These are phyloP conservation scores for Pestalotiopsis sp. DNA, from an alignment of 2,329 filamentous ascomycete genomes.

Conservation along the genomic window DNA sequence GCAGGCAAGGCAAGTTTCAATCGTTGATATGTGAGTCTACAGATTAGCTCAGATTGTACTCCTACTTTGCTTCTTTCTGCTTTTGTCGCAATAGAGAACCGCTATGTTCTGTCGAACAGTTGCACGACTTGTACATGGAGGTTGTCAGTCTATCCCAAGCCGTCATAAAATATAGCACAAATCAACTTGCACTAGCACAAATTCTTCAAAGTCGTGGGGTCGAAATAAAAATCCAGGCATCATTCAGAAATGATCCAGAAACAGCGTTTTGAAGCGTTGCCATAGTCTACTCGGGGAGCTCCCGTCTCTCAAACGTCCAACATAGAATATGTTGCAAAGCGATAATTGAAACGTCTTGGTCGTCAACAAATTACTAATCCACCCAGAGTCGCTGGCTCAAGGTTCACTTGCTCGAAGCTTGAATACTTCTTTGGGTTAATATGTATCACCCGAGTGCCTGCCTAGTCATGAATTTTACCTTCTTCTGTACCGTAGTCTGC, in stretches of 20 bases:
- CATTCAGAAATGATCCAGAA: neutral
- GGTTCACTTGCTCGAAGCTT: neutral
- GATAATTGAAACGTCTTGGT: neutral
- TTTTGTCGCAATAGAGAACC: neutral
- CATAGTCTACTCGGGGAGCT: constrained; percentile 29
- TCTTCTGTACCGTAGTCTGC: constrained; percentile 6
- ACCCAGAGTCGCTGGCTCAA: neutral
- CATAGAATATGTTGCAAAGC: neutral
- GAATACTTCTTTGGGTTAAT: neutral
- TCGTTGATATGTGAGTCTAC: neutral
- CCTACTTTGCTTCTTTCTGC: neutral
- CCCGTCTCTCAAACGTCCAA: neutral
- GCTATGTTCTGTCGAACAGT: neutral
- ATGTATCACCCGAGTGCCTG: no score
- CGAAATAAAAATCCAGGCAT: neutral
- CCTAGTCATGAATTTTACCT: constrained; percentile 16
- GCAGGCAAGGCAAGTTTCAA: neutral
- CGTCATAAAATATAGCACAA: neutral
- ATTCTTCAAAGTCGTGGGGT: neutral
- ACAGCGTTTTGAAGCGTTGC: neutral
- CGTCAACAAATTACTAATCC: neutral
- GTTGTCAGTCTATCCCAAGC: neutral
- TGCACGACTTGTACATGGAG: neutral
- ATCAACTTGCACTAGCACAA: neutral
- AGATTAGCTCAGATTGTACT: neutral